Evolutionary conservation across 139 green algal genomes (phyloP).

Genomic region (Tetradesmus lagerheimii): DNA sequence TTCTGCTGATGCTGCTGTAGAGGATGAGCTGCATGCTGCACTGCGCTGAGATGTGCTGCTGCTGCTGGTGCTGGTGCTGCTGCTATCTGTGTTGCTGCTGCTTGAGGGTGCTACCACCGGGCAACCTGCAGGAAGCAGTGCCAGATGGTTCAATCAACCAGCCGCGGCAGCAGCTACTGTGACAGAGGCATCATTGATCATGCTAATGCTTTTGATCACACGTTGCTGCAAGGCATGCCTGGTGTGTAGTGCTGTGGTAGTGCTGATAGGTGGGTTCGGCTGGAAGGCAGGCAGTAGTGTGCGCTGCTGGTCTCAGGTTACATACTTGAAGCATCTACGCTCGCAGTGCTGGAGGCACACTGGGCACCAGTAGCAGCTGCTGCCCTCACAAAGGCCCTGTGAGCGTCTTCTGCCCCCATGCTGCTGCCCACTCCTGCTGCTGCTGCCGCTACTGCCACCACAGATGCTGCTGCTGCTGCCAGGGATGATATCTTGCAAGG

Average conservation of each 20-base stretch:
- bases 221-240: neutral
- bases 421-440: neutral
- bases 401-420: constrained; percentile 5
- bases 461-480: neutral
- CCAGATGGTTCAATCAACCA: too few species aligned
- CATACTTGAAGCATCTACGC: neutral
- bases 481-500: neutral
- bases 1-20: neutral
- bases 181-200: too few species aligned
- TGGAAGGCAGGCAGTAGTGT: neutral
- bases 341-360: neutral
- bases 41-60: neutral
- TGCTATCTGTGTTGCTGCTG: neutral
- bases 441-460: neutral
- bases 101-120: neutral
- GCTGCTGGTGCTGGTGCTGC: constrained; percentile 4
- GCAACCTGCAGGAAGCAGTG: constrained; percentile 28
- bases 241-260: neutral
- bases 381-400: constrained; percentile 9
- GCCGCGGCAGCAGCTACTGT: too few species aligned
- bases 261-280: neutral
- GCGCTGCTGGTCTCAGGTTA: neutral
- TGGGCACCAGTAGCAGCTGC: neutral
- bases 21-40: neutral
- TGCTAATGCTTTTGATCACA: too few species aligned